phyloP scores from a whole-genome alignment of 176 grass and related monocot genomes.

The Bromus sterilis region DNA sequence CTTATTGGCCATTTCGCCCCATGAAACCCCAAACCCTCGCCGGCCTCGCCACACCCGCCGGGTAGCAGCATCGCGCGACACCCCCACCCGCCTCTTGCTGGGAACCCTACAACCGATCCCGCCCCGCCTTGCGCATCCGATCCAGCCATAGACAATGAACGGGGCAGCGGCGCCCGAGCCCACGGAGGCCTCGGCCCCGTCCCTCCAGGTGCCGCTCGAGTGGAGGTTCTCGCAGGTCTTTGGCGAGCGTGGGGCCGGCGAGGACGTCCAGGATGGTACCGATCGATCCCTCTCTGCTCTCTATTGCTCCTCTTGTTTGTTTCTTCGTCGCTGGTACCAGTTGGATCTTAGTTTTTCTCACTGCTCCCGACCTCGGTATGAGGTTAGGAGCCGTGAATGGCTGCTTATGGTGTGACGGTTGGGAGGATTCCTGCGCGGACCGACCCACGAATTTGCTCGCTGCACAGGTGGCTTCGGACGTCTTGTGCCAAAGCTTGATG shows the following conservation, averaged over 20 bases:
- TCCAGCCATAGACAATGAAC: slow-evolving; percentile 39
- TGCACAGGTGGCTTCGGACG: neutral
- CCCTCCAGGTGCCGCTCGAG: slow-evolving; percentile 37
- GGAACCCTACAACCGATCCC: neutral
- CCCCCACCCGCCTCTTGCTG: neutral
- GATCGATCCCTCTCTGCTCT: slow-evolving; percentile 32
- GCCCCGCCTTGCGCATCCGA: slow-evolving; percentile 5
- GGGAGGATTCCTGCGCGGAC: slow-evolving; percentile 22
- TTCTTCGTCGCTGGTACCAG: slow-evolving; percentile 2
- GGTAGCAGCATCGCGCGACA: neutral
- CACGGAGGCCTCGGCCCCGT: slow-evolving; percentile 32
- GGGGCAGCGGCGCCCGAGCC: slow-evolving; percentile 18
- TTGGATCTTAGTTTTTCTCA: slow-evolving; percentile 40
- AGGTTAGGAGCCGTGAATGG: slow-evolving; percentile 8
- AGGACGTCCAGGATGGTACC: slow-evolving; percentile 87
- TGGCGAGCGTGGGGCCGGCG: slow-evolving; percentile 66
- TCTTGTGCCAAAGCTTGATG: slow-evolving; percentile 5
- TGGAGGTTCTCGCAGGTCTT: slow-evolving; percentile 94
- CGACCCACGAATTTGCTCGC: neutral
- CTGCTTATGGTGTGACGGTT: neutral
- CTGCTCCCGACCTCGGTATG: slow-evolving; percentile 2
- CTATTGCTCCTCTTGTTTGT: neutral
- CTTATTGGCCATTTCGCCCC: slow-evolving; percentile 37
- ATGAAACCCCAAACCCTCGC: slow-evolving; percentile 58
- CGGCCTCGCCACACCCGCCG: slow-evolving; percentile 29